Conservation (phyloP, 768 basidiomycete species). For the Melanogaster broomeanus region DNA sequence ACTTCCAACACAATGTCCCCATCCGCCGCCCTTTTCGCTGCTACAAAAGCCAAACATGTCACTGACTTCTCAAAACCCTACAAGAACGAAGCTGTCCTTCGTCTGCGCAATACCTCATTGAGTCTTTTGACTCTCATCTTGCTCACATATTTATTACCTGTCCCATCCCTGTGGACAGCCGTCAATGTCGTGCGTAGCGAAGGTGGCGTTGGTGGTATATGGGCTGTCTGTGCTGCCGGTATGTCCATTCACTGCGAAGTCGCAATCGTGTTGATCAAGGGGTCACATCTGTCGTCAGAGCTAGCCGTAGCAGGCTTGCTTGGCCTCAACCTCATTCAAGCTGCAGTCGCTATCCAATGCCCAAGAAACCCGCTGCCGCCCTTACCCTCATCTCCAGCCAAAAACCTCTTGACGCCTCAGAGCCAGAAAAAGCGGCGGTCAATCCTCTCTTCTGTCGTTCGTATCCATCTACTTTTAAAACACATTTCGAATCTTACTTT, state of each 20-base stretch:
- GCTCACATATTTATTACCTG: slow-evolving; percentile 39
- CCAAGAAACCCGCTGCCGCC: slow-evolving; percentile 34
- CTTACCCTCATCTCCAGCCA: slow-evolving; percentile 23
- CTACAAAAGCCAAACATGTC: slow-evolving; percentile 20
- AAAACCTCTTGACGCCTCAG: slow-evolving; percentile 21
- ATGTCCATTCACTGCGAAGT: slow-evolving; percentile 3
- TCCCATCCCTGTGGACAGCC: slow-evolving; percentile 40
- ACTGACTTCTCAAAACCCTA: slow-evolving; percentile 34
- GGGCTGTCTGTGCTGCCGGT: slow-evolving; percentile 35
- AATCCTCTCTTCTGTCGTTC: slow-evolving; percentile 24
- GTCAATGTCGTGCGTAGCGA: slow-evolving; percentile 30
- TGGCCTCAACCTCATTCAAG: slow-evolving; percentile 36
- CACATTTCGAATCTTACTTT: not conserved
- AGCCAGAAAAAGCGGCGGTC: slow-evolving; percentile 28
- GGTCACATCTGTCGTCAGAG: slow-evolving; percentile 21
- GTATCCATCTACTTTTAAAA: slow-evolving; percentile 1
- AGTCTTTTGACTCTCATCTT: slow-evolving; percentile 33
- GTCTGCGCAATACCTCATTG: slow-evolving; percentile 40
- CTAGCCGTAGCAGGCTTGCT: slow-evolving; percentile 30
- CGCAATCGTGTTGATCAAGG: not conserved
- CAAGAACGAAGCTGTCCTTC: slow-evolving; percentile 38
- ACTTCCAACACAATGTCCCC: slow-evolving; percentile 19
- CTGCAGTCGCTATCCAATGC: slow-evolving; percentile 36
- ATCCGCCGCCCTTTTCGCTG: slow-evolving; percentile 21
- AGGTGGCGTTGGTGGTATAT: slow-evolving; percentile 6